Conservation (phyloP, 352 stramenopile species). For the Globisporangium paddicum region DNA sequence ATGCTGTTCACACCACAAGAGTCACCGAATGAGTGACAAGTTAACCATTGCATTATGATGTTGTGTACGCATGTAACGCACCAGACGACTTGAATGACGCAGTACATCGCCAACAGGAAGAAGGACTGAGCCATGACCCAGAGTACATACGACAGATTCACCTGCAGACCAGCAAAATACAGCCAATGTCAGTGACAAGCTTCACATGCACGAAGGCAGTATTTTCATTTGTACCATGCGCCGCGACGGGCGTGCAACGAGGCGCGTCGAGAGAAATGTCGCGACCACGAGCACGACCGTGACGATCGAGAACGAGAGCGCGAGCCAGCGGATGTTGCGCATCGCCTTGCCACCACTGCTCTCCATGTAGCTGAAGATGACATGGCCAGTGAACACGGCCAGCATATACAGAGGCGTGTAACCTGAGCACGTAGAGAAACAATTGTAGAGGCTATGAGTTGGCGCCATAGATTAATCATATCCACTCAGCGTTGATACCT, state of each 20-base stretch:
- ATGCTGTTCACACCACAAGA: slow-evolving; percentile 31
- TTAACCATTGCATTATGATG: neutral
- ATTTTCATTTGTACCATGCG: slow-evolving; percentile 44
- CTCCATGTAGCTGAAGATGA: slow-evolving; percentile 69
- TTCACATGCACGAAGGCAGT: neutral
- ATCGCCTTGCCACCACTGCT: slow-evolving; percentile 47
- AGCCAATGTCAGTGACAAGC: neutral
- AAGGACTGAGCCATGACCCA: slow-evolving; percentile 69
- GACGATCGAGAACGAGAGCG: slow-evolving; percentile 34
- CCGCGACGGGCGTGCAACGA: slow-evolving; percentile 58
- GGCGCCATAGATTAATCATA: too few species aligned
- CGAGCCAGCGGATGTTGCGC: slow-evolving; percentile 63
- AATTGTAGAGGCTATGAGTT: too few species aligned
- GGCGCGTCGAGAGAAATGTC: slow-evolving; percentile 49
- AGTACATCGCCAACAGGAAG: slow-evolving; percentile 55
- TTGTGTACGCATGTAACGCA: slow-evolving; percentile 18
- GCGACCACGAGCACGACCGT: slow-evolving; percentile 38
- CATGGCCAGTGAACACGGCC: slow-evolving; percentile 48
- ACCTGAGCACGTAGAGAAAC: slow-evolving; percentile 44
- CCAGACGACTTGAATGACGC: slow-evolving; percentile 55
- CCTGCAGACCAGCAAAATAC: slow-evolving; percentile 20
- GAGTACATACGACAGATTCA: slow-evolving; percentile 77
- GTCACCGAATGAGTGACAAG: neutral
- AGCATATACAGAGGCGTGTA: slow-evolving; percentile 91
- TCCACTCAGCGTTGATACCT: too few species aligned